Percentiles rank a stretch among this genome's conserved stretches.
These are phyloP conservation scores for Nothopassalora personata DNA, from an alignment of 2,329 filamentous ascomycete genomes.

Conservation along the genomic window DNA sequence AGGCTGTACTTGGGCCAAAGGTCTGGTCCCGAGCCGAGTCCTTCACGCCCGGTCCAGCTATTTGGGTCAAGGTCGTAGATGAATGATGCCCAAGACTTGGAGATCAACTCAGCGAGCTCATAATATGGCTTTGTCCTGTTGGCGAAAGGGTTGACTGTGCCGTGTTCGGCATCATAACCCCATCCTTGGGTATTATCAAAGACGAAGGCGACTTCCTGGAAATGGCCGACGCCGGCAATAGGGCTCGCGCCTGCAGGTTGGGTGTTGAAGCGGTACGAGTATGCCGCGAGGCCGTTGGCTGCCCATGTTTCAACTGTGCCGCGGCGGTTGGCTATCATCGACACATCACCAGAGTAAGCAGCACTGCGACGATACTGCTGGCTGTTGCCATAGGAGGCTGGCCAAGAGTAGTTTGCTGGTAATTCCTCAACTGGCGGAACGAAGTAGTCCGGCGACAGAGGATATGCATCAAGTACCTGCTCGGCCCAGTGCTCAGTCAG, in stretches of 20 bases:
- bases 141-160: constrained; percentile 32
- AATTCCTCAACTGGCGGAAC: constrained; percentile 39
- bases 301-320: constrained; percentile 50
- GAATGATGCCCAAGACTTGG: constrained; percentile 42
- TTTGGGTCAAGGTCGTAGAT: constrained; percentile 40
- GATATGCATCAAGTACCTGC: constrained; percentile 48
- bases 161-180: constrained; percentile 35
- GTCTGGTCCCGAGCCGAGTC: constrained; percentile 9
- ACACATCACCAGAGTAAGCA: constrained; percentile 51
- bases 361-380: constrained; percentile 50
- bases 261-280: constrained; percentile 60
- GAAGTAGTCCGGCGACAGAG: constrained; percentile 46
- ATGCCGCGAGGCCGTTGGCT: constrained; percentile 45
- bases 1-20: constrained; percentile 40
- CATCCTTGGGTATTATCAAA: constrained; percentile 43
- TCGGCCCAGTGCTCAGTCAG: constrained; percentile 26
- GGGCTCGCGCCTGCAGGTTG: constrained; percentile 42
- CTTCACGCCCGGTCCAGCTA: constrained; percentile 20
- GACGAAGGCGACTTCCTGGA: constrained; percentile 43
- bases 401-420: constrained; percentile 36
- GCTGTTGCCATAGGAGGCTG: constrained; percentile 34
- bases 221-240: constrained; percentile 48
- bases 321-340: constrained; percentile 53
- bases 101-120: constrained; percentile 41
- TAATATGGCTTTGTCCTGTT: constrained; percentile 35